Evolutionary conservation across 352 stramenopile genomes (phyloP), one percentile per base, ranked within the genome.

Genomic region (Phytophthora europaea): DNA sequence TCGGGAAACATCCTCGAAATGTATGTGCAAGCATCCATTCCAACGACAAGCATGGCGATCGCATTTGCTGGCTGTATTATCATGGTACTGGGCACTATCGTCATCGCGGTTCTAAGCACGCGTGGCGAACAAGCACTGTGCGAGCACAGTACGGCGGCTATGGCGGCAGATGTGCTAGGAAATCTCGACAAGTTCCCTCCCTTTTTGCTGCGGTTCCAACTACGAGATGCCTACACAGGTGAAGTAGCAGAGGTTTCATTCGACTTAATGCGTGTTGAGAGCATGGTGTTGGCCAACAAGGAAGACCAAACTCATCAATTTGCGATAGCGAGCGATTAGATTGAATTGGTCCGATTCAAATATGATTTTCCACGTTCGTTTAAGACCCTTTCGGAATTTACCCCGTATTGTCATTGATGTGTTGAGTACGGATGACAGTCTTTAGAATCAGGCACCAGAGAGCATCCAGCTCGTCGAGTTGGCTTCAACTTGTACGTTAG

Each of bases 101-200:
- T n/a, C 13, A 40, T 72, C 18, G 38, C 50, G 13, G 16, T 57
- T 4, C 28, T 51, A 34, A 43, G 43, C n/a, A 40, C 33, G 22
- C 63, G 20, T 22, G 53, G 40, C 23, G 38, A 40, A 64, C 7
- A 45, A 47, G 16, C 54, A 51, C 18, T 51, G n/a, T 8, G 18
- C 18, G 43, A 51, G 3, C 54, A 65, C 16, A 22, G 54, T 18
- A 59, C 64, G 13, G 54, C 43, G 10, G n/a, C 10, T n/a, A 65
- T 48, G 33, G 23, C 22, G 38, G 26, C 23, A 12, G 64, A 70
- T n/a, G 54, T 57, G 13, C 63, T 70, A 22, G n/a, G 43, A 43
- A 70, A 70, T 28, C 9, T 23, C 20, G 54, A 64, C 6, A 71
- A 65, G 18, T 71, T 66, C n/a, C 64, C 64, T 36, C 64, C 45